Base-by-base conservation (phyloP, 2,329 filamentous ascomycete species). In the Penicillium sp. region DNA sequence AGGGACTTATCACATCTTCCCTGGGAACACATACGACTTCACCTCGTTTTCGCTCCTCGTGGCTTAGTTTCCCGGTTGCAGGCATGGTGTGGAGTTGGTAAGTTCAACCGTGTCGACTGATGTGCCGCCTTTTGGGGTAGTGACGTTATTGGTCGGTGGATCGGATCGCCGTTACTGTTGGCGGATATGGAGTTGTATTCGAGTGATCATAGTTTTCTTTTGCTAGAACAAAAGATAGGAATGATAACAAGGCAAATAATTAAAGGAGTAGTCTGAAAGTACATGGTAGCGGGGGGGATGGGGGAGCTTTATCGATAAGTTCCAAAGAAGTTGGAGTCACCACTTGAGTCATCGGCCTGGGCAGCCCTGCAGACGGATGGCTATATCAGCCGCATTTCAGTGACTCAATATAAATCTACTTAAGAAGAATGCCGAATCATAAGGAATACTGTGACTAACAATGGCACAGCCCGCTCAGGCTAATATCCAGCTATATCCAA, bases 11-110 rank as follows among this genome's bases (percentile, higher is more conserved):
- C 24, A 39, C 29, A 17, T 34, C 9, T 22, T 29, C 29, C 3
- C 3, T 19, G 4, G 21, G 8, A 8, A 24, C 4, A 61, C 79
- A 53, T 79, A 91, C 88, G 53, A 87, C 82, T 73, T 96, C 90
- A 59, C 89, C 89, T 72, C 87, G 88, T 59, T 88, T 84, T 69
- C 86, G 81, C 71, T 95, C 90, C 63, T 88, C 83, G 35, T 81
- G 78, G 51, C 83, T 79, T 64, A 83, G 78, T 68, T 84, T 87
- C 61, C 61, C 60, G 46, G 61, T 55, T 13, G 64, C 59, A 31
- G 67, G 64, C 70, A 72, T 73, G 31, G 34, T 64, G 45, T 26
- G 31, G 34, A 40, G 19, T 45, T 39, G 45, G 38, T 44, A 41
- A 39, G 29, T 41, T 42, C 39, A 43, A 32, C 50, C 44, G 43